A percentile compares a stretch with the other conserved stretches of the same genome.
Conservation (phyloP, 768 basidiomycete genomes). For the Amanita pseudoporphyria region DNA sequence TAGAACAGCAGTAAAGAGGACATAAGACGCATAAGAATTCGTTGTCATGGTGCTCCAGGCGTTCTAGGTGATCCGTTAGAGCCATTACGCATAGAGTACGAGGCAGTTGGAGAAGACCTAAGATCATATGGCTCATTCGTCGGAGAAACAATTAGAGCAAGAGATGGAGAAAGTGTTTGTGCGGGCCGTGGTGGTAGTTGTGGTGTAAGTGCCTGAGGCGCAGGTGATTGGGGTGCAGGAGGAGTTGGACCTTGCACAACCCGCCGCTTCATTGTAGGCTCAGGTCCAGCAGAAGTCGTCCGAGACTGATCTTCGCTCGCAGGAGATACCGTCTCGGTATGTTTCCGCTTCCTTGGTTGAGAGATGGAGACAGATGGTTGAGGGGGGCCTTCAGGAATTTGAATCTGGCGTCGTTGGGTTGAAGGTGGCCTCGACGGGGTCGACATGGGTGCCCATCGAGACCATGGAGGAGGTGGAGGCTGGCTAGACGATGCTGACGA, state of each 20-base stretch:
- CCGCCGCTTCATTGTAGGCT: conserved; percentile 25
- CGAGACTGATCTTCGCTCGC: background rate
- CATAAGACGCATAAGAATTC: background rate
- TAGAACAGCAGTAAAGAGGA: background rate
- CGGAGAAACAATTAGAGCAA: conserved; percentile 59
- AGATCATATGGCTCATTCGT: conserved; percentile 21
- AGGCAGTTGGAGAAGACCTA: background rate
- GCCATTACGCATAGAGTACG: conserved; percentile 4
- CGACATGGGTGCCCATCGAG: conserved; percentile 36
- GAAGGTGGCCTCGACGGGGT: conserved; percentile 37
- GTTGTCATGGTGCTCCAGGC: conserved; percentile 2
- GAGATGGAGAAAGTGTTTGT: conserved; percentile 49
- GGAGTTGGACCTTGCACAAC: conserved; percentile 23
- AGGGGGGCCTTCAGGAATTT: conserved; percentile 22
- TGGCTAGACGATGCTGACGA: conserved; percentile 12
- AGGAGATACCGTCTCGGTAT: conserved; percentile 21
- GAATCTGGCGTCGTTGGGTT: conserved; percentile 28
- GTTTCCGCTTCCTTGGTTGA: conserved; percentile 36
- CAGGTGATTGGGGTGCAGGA: conserved; percentile 14
- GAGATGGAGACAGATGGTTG: conserved; percentile 27
- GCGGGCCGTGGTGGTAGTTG: conserved; percentile 17
- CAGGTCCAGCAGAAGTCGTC: background rate
- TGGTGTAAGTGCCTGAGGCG: conserved; percentile 1
- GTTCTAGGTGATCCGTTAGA: background rate
- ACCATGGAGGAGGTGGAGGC: conserved; percentile 24